Evolutionary conservation across 2,329 filamentous ascomycete genomes (phyloP), one percentile per base, ranked within the genome.

Genomic region (Remersonia thermophila): DNA sequence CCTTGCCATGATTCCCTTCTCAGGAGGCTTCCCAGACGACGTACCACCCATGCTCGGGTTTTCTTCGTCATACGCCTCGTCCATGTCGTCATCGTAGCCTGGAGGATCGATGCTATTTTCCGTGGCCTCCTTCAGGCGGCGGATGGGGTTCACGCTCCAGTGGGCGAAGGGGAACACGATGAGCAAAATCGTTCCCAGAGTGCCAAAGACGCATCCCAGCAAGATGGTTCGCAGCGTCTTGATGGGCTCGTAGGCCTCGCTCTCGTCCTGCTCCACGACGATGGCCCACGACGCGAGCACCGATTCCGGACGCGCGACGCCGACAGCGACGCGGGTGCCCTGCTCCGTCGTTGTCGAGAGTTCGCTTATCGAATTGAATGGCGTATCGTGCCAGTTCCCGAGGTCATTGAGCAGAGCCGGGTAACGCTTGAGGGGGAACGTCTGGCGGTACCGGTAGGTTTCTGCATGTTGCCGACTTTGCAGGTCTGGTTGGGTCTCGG

Each of bases 141-240:
- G 66, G 45, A 93, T 94, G 0, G 87, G 87, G 46, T 77, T 65
- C 32, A 91, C 84, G 33, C 82, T 82, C 41, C 81, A 73, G 53
- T 94, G 86, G 2, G 86, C 84, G 27, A 86, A 75, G 0, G 86
- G 84, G 27, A 87, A 70, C 2, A 84, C 68, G 2, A 93, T 55
- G 7, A 93, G 43, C 3, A 86, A 54, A 35, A 93, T 71, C 4
- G 80, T 66, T 0, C 80, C 86, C 10, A 79, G 70, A 0, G 85
- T 89, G 1, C 81, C 83, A 53, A 94, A 93, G 0, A 93, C 81
- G 42, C 84, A 93, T 4, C 76, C 83, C 2, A 94, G 59, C 2
- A 95, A 70, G 34, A 94, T 83, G 32, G 80, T 77, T 14, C 83
- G 75, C n/a, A 94, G 65, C 14, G 74, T 77, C 18, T 66, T 59